Percentiles rank a stretch among this genome's conserved stretches.
phyloP scores from a whole-genome alignment of 306 rosid species.

The Quercus gilva region DNA sequence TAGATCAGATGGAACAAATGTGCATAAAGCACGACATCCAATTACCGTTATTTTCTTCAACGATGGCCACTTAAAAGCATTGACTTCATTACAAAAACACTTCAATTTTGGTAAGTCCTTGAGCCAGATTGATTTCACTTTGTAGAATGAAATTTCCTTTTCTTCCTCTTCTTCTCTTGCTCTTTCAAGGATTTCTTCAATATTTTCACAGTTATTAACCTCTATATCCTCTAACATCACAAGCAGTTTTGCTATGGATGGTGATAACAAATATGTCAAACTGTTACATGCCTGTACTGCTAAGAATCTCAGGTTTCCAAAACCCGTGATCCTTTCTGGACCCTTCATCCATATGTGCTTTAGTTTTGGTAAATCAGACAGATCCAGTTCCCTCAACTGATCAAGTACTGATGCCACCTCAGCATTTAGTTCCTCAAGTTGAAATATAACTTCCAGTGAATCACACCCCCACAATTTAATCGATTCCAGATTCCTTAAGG shows the following conservation, averaged over 20 bases:
- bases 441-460: background rate
- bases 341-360: background rate
- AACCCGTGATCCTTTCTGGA: background rate
- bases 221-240: background rate
- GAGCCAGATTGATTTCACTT: background rate
- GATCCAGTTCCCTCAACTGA: background rate
- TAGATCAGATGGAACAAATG: background rate
- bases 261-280: background rate
- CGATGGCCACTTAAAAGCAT: background rate
- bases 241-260: too few relatives aligned
- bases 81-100: background rate
- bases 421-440: background rate
- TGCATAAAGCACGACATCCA: background rate
- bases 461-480: background rate
- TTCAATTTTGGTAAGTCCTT: accelerated
- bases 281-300: accelerated
- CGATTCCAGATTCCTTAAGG: background rate
- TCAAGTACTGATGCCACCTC: background rate
- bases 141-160: background rate
- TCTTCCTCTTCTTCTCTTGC: background rate
- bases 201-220: accelerated
- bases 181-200: background rate
- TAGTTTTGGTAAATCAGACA: accelerated
- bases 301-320: background rate
- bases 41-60: accelerated